Percentiles rank a stretch among this genome's conserved stretches.
These are phyloP conservation scores for Hypoxylon fuscum DNA, from an alignment of 495 filamentous ascomycete species.

Conservation along the genomic window DNA sequence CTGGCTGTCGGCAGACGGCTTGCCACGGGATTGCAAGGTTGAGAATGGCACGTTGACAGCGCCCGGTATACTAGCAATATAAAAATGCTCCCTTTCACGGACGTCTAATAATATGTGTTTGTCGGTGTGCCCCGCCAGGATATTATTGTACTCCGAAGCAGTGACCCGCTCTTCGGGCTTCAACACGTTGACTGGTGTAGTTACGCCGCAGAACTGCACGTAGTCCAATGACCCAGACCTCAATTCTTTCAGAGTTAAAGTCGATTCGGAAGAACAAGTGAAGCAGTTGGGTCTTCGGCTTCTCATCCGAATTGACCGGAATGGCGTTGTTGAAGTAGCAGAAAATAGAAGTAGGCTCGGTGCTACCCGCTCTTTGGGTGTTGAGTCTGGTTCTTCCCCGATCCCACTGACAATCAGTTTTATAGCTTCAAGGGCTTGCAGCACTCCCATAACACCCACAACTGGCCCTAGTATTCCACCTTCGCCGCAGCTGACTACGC, in stretches of 20 bases:
- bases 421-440: constrained; percentile 90
- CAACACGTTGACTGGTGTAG: constrained; percentile 60
- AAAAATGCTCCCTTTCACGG: constrained; percentile 82
- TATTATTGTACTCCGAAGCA: constrained; percentile 60
- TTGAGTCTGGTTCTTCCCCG: constrained; percentile 1
- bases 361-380: constrained; percentile 36
- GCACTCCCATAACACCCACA: constrained; percentile 91
- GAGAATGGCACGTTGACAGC: constrained; percentile 83
- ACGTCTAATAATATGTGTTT: constrained; percentile 77
- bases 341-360: constrained; percentile 77
- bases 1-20: constrained; percentile 34
- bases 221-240: constrained; percentile 75
- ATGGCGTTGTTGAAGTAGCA: constrained; percentile 68
- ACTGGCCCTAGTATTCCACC: constrained; percentile 92
- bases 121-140: constrained; percentile 36
- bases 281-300: constrained; percentile 72
- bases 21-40: constrained; percentile 52
- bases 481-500: constrained; percentile 84
- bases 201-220: constrained; percentile 76
- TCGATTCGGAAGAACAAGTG: constrained; percentile 72
- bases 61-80: constrained; percentile 75
- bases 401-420: constrained; percentile 70
- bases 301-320: constrained; percentile 77
- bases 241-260: constrained; percentile 69
- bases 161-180: constrained; percentile 69